phyloP scores from a whole-genome alignment of 2,329 filamentous ascomycete species.

The Fusarium palustre region DNA sequence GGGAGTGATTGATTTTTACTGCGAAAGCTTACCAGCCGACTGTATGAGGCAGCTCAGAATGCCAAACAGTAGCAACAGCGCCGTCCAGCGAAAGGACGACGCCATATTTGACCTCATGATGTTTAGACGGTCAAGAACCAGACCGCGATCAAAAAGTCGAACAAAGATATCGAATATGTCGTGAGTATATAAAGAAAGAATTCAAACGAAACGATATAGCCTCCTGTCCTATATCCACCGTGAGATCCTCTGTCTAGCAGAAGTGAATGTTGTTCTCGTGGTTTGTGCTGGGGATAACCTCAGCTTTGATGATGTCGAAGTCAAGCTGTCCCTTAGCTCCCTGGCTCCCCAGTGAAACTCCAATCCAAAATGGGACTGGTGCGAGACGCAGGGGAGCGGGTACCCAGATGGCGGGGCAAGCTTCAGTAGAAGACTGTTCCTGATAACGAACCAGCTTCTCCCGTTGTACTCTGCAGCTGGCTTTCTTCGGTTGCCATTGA shows the following conservation, averaged over 20 bases:
- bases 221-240: constrained; percentile 19
- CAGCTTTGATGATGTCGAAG: constrained; percentile 43
- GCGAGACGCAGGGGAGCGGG: constrained; percentile 41
- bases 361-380: constrained; percentile 44
- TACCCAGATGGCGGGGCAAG: constrained; percentile 42
- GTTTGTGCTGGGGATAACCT: constrained; percentile 38
- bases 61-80: constrained; percentile 69
- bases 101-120: constrained; percentile 64
- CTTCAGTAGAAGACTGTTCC: constrained; percentile 41
- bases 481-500: constrained; percentile 18
- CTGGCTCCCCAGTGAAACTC: constrained; percentile 30
- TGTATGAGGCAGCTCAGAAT: constrained; percentile 70
- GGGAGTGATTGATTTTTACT: too few relatives aligned
- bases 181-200: constrained; percentile 9
- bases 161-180: constrained; percentile 10
- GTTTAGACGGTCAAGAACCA: constrained; percentile 37
- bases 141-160: constrained; percentile 14
- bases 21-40: constrained; percentile 68
- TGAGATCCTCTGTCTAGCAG: constrained; percentile 11
- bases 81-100: constrained; percentile 72
- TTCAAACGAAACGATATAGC: constrained; percentile 1
- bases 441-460: constrained; percentile 33
- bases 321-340: constrained; percentile 48
- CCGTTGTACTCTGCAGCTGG: constrained; percentile 21
- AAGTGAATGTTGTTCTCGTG: constrained; percentile 17